Evolutionary conservation across 2,329 filamentous ascomycete species (phyloP), one percentile per base, ranked within the genome.

Genomic region (Aspergillus texensis): DNA sequence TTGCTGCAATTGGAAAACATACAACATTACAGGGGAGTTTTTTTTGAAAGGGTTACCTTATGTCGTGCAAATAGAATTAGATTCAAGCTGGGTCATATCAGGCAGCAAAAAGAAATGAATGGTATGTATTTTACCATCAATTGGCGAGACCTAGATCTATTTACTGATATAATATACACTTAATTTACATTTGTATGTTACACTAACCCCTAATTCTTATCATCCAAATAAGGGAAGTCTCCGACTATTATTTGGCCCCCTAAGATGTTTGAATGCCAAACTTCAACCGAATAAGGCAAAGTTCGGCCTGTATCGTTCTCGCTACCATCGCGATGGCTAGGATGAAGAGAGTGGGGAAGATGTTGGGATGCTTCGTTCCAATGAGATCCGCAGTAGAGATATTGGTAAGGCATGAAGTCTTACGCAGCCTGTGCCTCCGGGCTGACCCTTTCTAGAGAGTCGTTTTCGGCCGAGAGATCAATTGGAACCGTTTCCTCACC

Each of bases 121-220:
- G 16, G 39, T 9, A 16, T 39, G 14, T 28, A 28, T 28, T 39
- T 39, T 39, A n/a, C 19, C 19, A 6, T 41, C 16, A 41, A 41
- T 19, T 6, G 36, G 14, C 10, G 1, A 4, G 32, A 21, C 19
- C 26, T 26, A 30, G 9, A 32, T 53, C 16, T 34, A 30, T 53
- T 39, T 34, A 36, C 45, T 46, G 43, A 48, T 36, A 14, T 67
- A 62, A 58, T 65, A 58, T 70, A 71, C 62, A 70, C 39, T 43
- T 71, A 67, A 60, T 68, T 67, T 72, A 71, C 70, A 71, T 52
- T 39, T 64, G 32, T 63, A 41, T 43, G 10, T 58, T 65, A 52
- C 48, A 52, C 28, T 11, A 19, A 52, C n/a, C 12, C 24, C 45
- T 24, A n/a, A 8, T 21, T n/a, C 8, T 21, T n/a, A 32, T 34